A percentile compares a stretch with the other conserved stretches of the same genome.
Conservation (phyloP, 148 eudicot species). For the Chenopodium formosanum region DNA sequence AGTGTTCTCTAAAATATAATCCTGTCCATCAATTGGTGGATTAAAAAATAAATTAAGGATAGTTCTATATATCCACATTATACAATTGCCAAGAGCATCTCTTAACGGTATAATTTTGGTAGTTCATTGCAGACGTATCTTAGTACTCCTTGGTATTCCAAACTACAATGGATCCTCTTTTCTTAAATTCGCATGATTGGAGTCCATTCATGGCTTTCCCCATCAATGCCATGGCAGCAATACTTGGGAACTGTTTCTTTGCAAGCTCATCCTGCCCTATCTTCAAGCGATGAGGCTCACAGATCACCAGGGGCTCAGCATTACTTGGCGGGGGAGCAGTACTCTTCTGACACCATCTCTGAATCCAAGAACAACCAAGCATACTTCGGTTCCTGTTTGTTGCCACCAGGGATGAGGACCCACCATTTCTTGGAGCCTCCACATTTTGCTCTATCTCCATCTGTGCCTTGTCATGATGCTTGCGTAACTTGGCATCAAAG, state of each 20-base stretch:
- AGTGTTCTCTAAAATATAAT: not conserved
- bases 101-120: not conserved
- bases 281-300: constrained; percentile 62
- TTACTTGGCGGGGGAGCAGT: constrained; percentile 27
- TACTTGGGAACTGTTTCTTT: constrained; percentile 74
- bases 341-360: constrained; percentile 56
- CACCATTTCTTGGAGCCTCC: constrained; percentile 16
- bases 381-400: constrained; percentile 28
- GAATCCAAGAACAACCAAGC: constrained; percentile 68
- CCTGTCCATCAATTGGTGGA: not conserved
- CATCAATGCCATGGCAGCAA: constrained; percentile 83
- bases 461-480: constrained; percentile 31
- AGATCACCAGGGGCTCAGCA: constrained; percentile 43
- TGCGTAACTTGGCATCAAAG: constrained; percentile 20
- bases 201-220: constrained; percentile 73
- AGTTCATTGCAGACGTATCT: not conserved
- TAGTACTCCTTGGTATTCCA: constrained; percentile 60
- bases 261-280: constrained; percentile 41
- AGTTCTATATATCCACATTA: not conserved
- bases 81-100: constrained; percentile 5
- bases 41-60: not conserved
- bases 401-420: constrained; percentile 23
- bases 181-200: constrained; percentile 50
- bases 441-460: constrained; percentile 21
- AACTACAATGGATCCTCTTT: constrained; percentile 63